Base-by-base conservation (phyloP, 1,139 yeast genomes). In the Protomyces pachydermus region DNA sequence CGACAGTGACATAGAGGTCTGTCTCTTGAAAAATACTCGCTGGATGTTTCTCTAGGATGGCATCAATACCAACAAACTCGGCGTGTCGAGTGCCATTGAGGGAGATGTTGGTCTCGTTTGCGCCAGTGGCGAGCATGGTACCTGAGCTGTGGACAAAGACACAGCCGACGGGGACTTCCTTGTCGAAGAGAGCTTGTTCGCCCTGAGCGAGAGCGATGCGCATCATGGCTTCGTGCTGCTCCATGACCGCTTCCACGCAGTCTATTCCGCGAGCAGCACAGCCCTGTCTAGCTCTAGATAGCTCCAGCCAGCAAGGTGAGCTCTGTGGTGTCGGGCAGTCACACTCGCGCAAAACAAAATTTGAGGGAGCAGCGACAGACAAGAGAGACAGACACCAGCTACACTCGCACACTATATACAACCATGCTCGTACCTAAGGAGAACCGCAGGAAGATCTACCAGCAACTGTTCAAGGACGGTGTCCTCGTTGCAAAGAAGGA, bases 1-100 rank as follows among this genome's bases (percentile, higher is more conserved):
- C 99, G 0, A 93, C 98, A 0, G 98, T 90, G 28, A 93, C 99
- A 74, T 91, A 93, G 20, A 93, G 78, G 39, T 84, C 84, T 67
- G 83, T 73, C 69, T 81, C 79, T 61, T 76, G 71, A 75, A 90
- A 77, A 14, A 84, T 70, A 1, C 67, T 65, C 0, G 72, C 72
- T 66, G 75, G 67, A 63, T 75, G 69, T 1, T 68, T 58, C 35
- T 71, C 61, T 50, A 83, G 72, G 1, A 88, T 80, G 52, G 77
- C 74, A 64, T 85, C 87, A 8, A 89, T 84, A 0, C 93, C 97
- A 65, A 87, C 79, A 71, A 91, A 88, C 74, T 93, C 98, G 0
- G 98, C 98, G 74, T 93, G 98, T 51, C 88, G 81, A 1, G 91
- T 88, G 0, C 97, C 97, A 70, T 72, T 25, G 20, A 88, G 78